Conservation (phyloP, 371 early-diverging fungal genomes). For the Umbelopsis sp. region DNA sequence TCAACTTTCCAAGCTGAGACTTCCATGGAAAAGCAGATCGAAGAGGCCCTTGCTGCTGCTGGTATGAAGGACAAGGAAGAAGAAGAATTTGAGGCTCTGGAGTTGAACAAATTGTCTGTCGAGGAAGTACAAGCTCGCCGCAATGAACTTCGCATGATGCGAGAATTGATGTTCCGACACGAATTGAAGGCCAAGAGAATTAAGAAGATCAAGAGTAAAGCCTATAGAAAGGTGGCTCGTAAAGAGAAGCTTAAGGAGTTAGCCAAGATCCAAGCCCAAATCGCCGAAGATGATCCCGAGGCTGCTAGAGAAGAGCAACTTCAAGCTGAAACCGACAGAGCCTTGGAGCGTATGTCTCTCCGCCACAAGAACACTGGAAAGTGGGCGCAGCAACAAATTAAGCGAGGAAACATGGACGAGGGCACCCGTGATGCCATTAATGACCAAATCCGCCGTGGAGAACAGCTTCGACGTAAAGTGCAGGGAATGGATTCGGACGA, state of each 20-base stretch:
- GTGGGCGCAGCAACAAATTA: constrained; percentile 89
- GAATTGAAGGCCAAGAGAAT: constrained; percentile 90
- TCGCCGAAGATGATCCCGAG: constrained; percentile 74
- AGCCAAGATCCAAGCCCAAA: constrained; percentile 46
- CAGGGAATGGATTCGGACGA: constrained; percentile 66
- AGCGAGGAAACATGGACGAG: constrained; percentile 68
- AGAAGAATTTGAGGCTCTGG: constrained; percentile 82
- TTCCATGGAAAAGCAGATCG: constrained; percentile 83
- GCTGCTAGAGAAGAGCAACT: constrained; percentile 61
- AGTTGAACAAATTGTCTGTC: constrained; percentile 75
- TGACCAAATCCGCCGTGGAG: constrained; percentile 85
- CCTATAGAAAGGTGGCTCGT: constrained; percentile 83
- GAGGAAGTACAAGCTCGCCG: constrained; percentile 81
- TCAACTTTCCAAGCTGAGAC: constrained; percentile 63
- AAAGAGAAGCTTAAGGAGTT: constrained; percentile 67
- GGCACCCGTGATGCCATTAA: constrained; percentile 81
- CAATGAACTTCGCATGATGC: constrained; percentile 85
- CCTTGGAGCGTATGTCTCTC: constrained; percentile 91
- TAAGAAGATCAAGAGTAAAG: constrained; percentile 96
- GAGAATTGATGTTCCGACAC: constrained; percentile 91
- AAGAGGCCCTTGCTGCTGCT: constrained; percentile 64
- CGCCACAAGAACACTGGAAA: constrained; percentile 94
- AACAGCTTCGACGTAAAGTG: constrained; percentile 82
- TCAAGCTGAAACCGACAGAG: constrained; percentile 76
- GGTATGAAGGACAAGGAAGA: constrained; percentile 82